A percentile compares a stretch with the other conserved stretches of the same genome.
Conservation (phyloP, 2,329 filamentous ascomycete genomes). For the Diaporthe humulicola region DNA sequence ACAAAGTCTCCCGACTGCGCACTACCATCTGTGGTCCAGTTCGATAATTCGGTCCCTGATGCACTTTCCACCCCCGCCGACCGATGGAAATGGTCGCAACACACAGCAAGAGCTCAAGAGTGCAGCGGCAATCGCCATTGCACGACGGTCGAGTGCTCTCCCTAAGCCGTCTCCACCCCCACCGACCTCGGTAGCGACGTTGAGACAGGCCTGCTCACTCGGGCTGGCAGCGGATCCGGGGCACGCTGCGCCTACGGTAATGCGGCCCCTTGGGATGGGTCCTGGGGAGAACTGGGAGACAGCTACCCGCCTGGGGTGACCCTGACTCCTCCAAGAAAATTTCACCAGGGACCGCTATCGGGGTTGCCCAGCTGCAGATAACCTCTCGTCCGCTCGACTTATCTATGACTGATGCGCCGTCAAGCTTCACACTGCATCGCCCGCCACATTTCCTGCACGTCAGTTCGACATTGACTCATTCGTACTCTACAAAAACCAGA, state of each 20-base stretch:
- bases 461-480: slow-evolving; percentile 3
- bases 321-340: slow-evolving; percentile 28
- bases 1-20: too few relatives aligned
- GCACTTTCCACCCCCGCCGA: background rate
- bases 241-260: background rate
- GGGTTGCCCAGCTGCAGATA: slow-evolving; percentile 17
- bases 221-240: background rate
- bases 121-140: background rate
- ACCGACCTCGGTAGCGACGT: slow-evolving; percentile 21
- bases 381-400: slow-evolving; percentile 12
- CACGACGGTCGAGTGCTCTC: background rate
- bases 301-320: background rate
- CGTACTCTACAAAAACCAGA: background rate
- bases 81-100: background rate
- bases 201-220: background rate
- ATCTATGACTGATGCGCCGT: slow-evolving; percentile 15
- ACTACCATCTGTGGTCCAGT: too few relatives aligned
- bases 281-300: background rate
- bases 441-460: background rate
- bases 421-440: background rate
- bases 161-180: background rate
- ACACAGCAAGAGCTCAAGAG: background rate
- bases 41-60: background rate
- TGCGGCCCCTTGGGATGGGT: background rate
- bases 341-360: slow-evolving; percentile 34